These are phyloP conservation scores for Emergomyces orientalis DNA, from an alignment of 2,329 filamentous ascomycete genomes.

Conservation along the genomic window DNA sequence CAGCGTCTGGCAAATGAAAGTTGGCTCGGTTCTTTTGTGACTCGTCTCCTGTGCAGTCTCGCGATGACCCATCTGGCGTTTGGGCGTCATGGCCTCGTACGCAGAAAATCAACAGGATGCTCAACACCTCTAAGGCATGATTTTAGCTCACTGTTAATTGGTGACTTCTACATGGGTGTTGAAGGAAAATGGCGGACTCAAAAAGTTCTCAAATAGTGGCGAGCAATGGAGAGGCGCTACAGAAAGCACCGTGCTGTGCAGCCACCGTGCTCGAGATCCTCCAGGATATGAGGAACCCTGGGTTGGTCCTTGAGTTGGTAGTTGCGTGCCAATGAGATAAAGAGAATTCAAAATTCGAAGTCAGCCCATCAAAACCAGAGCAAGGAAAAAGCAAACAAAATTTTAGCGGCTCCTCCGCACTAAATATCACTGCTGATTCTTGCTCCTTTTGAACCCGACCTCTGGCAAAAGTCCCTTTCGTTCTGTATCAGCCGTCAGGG, in stretches of 20 bases:
- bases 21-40: background rate
- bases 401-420: background rate
- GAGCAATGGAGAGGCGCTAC: background rate
- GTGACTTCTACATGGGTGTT: background rate
- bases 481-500: background rate
- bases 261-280: background rate
- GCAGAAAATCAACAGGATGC: too few species aligned
- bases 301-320: background rate
- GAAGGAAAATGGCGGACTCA: background rate
- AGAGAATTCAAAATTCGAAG: background rate
- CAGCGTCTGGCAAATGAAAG: background rate
- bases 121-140: too few species aligned
- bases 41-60: background rate
- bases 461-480: background rate
- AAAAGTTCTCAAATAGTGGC: background rate
- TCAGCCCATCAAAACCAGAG: background rate
- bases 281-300: too few species aligned
- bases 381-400: slow-evolving; percentile 1
- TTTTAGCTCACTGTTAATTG: too few species aligned
- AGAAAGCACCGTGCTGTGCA: background rate
- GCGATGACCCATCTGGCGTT: background rate
- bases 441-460: too few species aligned
- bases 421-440: background rate
- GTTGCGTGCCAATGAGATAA: background rate
- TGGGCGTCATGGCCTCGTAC: too few species aligned